phyloP scores from a whole-genome alignment of 176 grass and related monocot species.

The Zoysia pacifica region DNA sequence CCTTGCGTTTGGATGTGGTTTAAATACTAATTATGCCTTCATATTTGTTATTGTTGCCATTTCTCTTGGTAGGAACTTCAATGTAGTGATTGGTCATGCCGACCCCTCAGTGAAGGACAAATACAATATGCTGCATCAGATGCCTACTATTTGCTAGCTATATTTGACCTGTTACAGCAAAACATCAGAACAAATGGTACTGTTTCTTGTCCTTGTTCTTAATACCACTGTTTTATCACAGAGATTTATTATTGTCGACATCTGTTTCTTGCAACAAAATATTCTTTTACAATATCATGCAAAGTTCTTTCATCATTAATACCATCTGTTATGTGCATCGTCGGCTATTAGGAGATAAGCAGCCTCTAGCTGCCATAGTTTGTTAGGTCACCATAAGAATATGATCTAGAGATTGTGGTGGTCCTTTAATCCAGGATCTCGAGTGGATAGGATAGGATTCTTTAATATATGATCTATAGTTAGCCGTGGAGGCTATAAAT shows the following conservation, averaged over 20 bases:
- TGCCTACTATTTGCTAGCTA: slow-evolving; percentile 88
- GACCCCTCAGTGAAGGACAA: slow-evolving; percentile 82
- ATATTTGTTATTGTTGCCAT: neutral
- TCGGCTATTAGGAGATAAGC: too few relatives aligned
- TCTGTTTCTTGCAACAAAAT: neutral
- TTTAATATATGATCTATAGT: too few relatives aligned
- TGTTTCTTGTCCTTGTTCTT: neutral
- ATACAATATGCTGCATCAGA: slow-evolving; percentile 96
- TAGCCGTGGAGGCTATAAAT: too few relatives aligned
- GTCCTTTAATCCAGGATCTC: too few relatives aligned
- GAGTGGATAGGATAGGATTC: too few relatives aligned
- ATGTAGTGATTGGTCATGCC: slow-evolving; percentile 94
- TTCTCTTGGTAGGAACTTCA: slow-evolving; percentile 73
- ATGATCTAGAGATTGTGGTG: too few relatives aligned
- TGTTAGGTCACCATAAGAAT: too few relatives aligned
- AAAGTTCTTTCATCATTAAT: slow-evolving; percentile 18
- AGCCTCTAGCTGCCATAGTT: too few relatives aligned
- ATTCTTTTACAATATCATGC: neutral
- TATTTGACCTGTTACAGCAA: slow-evolving; percentile 71
- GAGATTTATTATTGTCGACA: neutral
- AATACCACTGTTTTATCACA: neutral
- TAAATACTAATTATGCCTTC: neutral
- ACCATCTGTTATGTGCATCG: too few relatives aligned
- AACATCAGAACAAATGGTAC: slow-evolving; percentile 62
- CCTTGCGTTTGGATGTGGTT: neutral